Conservation (phyloP, 2,329 filamentous ascomycete genomes). For the Colletotrichum aenigma region DNA sequence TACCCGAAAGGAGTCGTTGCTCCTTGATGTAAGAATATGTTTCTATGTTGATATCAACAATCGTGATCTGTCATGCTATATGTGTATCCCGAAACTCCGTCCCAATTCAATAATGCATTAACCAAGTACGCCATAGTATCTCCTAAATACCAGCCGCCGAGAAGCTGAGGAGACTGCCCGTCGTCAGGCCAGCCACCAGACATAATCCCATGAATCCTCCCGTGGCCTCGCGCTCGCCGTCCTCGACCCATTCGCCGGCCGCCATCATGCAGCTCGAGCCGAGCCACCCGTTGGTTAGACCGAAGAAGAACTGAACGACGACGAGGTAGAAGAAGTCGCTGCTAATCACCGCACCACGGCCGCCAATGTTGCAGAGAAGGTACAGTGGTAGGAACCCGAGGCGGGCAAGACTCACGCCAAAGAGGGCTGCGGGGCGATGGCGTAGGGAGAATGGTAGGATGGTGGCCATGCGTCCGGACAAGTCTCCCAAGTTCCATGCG, state of each 20-base stretch:
- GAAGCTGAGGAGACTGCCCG: slow-evolving; percentile 91
- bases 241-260: slow-evolving; percentile 79
- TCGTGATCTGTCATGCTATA: background rate
- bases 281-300: slow-evolving; percentile 85
- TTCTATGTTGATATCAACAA: background rate
- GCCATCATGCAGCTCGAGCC: slow-evolving; percentile 92
- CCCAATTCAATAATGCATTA: background rate
- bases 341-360: slow-evolving; percentile 71
- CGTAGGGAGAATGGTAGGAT: slow-evolving; percentile 61
- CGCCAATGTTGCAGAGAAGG: slow-evolving; percentile 85
- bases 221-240: slow-evolving; percentile 83
- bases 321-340: slow-evolving; percentile 91
- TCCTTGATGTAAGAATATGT: background rate
- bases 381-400: slow-evolving; percentile 82
- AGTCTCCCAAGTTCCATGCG: slow-evolving; percentile 91
- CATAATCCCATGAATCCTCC: slow-evolving; percentile 94
- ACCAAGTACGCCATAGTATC: background rate
- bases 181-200: slow-evolving; percentile 82
- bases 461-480: slow-evolving; percentile 75
- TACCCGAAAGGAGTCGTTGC: background rate
- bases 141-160: slow-evolving; percentile 58
- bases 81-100: background rate
- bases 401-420: slow-evolving; percentile 69
- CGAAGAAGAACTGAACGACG: slow-evolving; percentile 83
- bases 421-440: slow-evolving; percentile 68